These are phyloP conservation scores for Candida parachauliodes DNA, from an alignment of 805 yeast species.

Conservation along the genomic window DNA sequence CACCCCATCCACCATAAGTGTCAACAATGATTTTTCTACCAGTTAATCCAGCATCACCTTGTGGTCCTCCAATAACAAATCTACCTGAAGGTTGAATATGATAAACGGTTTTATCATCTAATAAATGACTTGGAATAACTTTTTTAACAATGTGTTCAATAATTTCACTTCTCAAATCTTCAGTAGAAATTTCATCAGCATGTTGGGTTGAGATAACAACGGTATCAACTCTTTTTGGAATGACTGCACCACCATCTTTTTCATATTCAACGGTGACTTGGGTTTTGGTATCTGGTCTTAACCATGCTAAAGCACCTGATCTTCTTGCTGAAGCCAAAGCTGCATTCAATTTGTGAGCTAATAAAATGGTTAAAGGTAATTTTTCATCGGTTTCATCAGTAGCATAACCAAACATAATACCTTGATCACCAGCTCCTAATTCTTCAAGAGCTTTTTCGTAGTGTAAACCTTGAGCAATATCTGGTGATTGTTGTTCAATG, in stretches of 20 bases:
- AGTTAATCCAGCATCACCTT: conserved; percentile 99
- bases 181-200: conserved; percentile 93
- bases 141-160: conserved; percentile 78
- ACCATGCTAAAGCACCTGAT: conserved; percentile 90
- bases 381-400: conserved; percentile 98
- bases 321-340: conserved; percentile 98
- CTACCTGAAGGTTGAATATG: conserved; percentile 99
- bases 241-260: conserved; percentile 91
- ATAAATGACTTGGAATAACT: conserved; percentile 85
- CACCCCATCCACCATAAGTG: conserved; percentile 99
- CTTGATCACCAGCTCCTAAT: conserved; percentile 99
- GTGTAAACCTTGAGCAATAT: conserved; percentile 99
- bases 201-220: conserved; percentile 97
- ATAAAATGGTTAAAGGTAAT: conserved; percentile 89
- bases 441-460: conserved; percentile 94
- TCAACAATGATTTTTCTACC: conserved; percentile 99
- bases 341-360: conserved; percentile 94
- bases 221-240: conserved; percentile 96
- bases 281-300: conserved; percentile 99
- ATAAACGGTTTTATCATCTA: conserved; percentile 93
- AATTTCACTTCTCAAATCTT: conserved; percentile 79
- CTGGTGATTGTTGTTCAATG: conserved; percentile 98
- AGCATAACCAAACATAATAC: conserved; percentile 99
- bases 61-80: conserved; percentile 99
- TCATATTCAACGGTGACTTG: conserved; percentile 98